phyloP scores from a whole-genome alignment of 345 rosid genomes.

The Gossypium longicalyx region DNA sequence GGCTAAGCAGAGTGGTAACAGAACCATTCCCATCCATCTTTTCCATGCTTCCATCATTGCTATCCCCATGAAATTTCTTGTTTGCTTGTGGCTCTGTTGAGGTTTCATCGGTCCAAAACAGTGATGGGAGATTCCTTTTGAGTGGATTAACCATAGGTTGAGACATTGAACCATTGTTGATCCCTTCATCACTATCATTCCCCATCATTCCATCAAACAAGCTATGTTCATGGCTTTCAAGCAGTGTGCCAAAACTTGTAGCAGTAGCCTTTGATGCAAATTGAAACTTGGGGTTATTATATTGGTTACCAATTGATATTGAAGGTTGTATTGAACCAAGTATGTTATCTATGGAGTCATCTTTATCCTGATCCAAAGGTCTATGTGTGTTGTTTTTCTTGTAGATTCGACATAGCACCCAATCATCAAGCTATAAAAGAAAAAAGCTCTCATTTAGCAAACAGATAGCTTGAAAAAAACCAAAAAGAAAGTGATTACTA shows the following conservation, averaged over 20 bases:
- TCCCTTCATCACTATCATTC: slow-evolving; percentile 13
- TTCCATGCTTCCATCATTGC: slow-evolving; percentile 25
- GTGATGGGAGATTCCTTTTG: slow-evolving; percentile 53
- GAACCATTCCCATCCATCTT: slow-evolving; percentile 36
- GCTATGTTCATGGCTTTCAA: slow-evolving; percentile 34
- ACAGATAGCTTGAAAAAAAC: background rate
- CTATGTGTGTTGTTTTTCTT: slow-evolving; percentile 57
- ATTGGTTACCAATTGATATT: slow-evolving; percentile 26
- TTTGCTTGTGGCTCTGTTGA: slow-evolving; percentile 29
- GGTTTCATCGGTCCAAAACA: slow-evolving; percentile 50
- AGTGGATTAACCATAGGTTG: slow-evolving; percentile 43
- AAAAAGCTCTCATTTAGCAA: background rate
- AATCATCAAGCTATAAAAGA: slow-evolving; percentile 73
- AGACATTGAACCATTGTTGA: slow-evolving; percentile 24
- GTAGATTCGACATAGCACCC: slow-evolving; percentile 95
- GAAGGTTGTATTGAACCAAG: slow-evolving; percentile 48
- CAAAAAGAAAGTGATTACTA: background rate
- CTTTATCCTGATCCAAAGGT: slow-evolving; percentile 52
- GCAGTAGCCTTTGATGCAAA: slow-evolving; percentile 21
- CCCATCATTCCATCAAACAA: slow-evolving; percentile 45
- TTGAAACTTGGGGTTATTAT: slow-evolving; percentile 25
- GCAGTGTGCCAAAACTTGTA: slow-evolving; percentile 32
- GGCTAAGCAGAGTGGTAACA: slow-evolving; percentile 44
- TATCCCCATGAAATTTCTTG: slow-evolving; percentile 49
- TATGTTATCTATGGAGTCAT: slow-evolving; percentile 52